Conservation (phyloP, 2,329 filamentous ascomycete genomes). For the Paraconiothyrium sp. region DNA sequence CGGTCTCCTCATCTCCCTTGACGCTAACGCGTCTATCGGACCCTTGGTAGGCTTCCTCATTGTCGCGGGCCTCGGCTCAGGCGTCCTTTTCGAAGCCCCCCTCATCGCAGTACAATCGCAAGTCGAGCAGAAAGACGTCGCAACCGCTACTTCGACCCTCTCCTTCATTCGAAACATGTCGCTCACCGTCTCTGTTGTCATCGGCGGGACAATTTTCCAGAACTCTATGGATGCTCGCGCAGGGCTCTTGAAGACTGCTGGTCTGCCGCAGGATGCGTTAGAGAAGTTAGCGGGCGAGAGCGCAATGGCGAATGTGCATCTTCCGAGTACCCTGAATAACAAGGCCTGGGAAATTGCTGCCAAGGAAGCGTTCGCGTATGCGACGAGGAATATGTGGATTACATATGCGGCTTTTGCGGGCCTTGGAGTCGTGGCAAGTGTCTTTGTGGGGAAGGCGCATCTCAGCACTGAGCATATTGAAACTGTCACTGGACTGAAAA, state of each 20-base stretch:
- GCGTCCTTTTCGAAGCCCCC: slow-evolving; percentile 64
- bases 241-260: slow-evolving; percentile 54
- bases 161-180: slow-evolving; percentile 59
- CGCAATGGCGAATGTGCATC: slow-evolving; percentile 68
- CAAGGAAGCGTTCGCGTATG: slow-evolving; percentile 55
- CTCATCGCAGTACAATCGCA: slow-evolving; percentile 66
- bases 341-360: slow-evolving; percentile 55
- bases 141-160: slow-evolving; percentile 62
- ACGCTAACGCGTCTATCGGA: slow-evolving; percentile 36
- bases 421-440: slow-evolving; percentile 48
- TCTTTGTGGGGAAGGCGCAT: slow-evolving; percentile 51
- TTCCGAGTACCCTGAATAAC: slow-evolving; percentile 61
- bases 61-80: slow-evolving; percentile 61
- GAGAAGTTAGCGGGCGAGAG: slow-evolving; percentile 64
- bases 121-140: slow-evolving; percentile 60
- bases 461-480: slow-evolving; percentile 57
- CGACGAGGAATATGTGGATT: slow-evolving; percentile 60
- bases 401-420: slow-evolving; percentile 54
- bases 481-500: slow-evolving; percentile 57
- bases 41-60: slow-evolving; percentile 60
- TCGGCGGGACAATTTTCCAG: slow-evolving; percentile 62
- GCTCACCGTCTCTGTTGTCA: slow-evolving; percentile 58
- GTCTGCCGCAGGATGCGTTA: slow-evolving; percentile 61
- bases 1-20: slow-evolving; percentile 47
- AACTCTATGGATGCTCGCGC: slow-evolving; percentile 69